A percentile compares a stretch with the other conserved stretches of the same genome.
These are phyloP conservation scores for Aspergillus leporis DNA, from an alignment of 495 filamentous ascomycete genomes.

Conservation along the genomic window DNA sequence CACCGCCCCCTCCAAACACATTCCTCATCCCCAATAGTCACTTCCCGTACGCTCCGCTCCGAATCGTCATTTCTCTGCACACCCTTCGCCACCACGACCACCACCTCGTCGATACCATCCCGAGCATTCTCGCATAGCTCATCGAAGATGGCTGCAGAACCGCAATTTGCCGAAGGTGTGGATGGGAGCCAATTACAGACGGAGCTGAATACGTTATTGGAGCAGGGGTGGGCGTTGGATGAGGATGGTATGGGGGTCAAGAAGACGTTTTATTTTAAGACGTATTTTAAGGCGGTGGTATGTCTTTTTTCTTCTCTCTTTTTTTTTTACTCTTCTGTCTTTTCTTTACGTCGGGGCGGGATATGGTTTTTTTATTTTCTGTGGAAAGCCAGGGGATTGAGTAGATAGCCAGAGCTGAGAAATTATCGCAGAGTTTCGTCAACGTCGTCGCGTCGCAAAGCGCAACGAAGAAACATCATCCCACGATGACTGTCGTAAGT, in stretches of 20 bases:
- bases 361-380: background rate
- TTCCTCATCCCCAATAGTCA: background rate
- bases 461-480: slow-evolving; percentile 46
- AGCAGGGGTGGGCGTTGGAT: slow-evolving; percentile 42
- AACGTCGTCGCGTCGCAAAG: slow-evolving; percentile 45
- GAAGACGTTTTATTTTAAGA: slow-evolving; percentile 49
- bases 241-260: slow-evolving; percentile 37
- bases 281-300: slow-evolving; percentile 48
- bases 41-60: background rate
- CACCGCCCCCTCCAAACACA: background rate
- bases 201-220: slow-evolving; percentile 26
- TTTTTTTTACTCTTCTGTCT: background rate
- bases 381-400: no score
- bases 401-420: background rate
- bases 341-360: background rate
- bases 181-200: slow-evolving; percentile 30
- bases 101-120: background rate
- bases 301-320: slow-evolving; percentile 13
- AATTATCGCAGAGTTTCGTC: slow-evolving; percentile 34
- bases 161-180: slow-evolving; percentile 38
- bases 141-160: slow-evolving; percentile 21
- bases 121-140: slow-evolving; percentile 19
- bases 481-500: slow-evolving; percentile 49
- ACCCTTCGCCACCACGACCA: background rate
- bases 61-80: background rate